Base-by-base conservation (phyloP, 257 asterid genomes). In the Vinca minor region DNA sequence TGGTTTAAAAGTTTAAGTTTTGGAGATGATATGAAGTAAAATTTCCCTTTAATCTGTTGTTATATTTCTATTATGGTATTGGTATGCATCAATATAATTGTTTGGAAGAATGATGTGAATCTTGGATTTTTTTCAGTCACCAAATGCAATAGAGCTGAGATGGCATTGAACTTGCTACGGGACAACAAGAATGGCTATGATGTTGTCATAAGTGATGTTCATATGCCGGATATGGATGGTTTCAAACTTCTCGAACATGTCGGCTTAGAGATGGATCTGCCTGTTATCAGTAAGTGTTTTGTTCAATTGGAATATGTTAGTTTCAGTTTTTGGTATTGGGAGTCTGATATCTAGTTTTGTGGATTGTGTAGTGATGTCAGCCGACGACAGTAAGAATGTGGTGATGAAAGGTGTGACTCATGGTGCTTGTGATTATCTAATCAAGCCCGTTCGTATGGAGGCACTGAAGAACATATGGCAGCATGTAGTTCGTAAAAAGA, bases 211-310 rank as follows among this genome's bases (percentile, higher is more conserved):
- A 93, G 99, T 64, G 97, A 93, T 63, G 99, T 93, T 11, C 97
- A 90, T 59, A 93, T 93, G 97, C 99, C 99, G 0, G 97, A 89
- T 63, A 87, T 93, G 90, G 96, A 93, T 73, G 99, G 99, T 46
- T 93, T 93, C 70, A 93, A 89, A 50, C 90, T 93, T 68, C 94
- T 93, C 1, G 99, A 89, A 74, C 80, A 70, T 8, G 77, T 93
- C 65, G 99, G 99, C 11, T 82, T 93, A 0, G 93, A 87, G 76
- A 93, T 93, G 99, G 96, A 93, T 78, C 80, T 93, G 20, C 99
- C 99, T 0, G 99, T 93, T 58, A 93, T 93, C 75, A 89, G 99
- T 93, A 76, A 89, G 94, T 76, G 28, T n/a, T 31, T 8, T 57
- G 28, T 56, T 59, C 38, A 54, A 25, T 65, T 36, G 8, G 60